Percentiles rank a stretch among this genome's conserved stretches.
phyloP scores from a whole-genome alignment of 2,329 filamentous ascomycete species.

The Aspergillus sp. region DNA sequence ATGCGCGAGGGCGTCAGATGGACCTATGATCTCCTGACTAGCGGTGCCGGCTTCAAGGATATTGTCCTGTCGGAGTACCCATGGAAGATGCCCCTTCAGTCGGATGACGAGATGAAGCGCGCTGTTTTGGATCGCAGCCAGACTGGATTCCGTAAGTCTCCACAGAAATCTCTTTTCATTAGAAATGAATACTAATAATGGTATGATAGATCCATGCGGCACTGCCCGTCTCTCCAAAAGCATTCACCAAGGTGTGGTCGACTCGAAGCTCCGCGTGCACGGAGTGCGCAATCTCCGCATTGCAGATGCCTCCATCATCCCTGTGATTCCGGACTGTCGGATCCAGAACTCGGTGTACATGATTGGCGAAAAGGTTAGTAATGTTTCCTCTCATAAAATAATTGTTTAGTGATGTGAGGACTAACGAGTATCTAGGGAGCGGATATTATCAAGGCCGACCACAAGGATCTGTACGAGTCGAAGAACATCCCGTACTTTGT shows the following conservation, averaged over 20 bases:
- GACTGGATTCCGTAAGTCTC: conserved; percentile 44
- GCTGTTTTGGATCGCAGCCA: conserved; percentile 61
- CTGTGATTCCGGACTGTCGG: conserved; percentile 57
- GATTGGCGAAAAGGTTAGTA: conserved; percentile 54
- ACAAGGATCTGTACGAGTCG: conserved; percentile 29
- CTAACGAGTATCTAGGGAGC: conserved; percentile 24
- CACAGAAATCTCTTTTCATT: no score
- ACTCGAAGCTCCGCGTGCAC: conserved; percentile 54
- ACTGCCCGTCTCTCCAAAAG: conserved; percentile 56
- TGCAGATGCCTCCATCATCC: conserved; percentile 59
- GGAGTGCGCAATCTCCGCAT: conserved; percentile 58
- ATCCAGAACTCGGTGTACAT: conserved; percentile 65
- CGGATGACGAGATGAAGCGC: conserved; percentile 59
- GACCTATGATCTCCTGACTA: conserved; percentile 58
- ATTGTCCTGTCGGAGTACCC: conserved; percentile 53
- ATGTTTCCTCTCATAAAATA: neutral
- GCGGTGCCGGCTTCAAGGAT: conserved; percentile 58
- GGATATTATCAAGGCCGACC: conserved; percentile 31
- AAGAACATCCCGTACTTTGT: conserved; percentile 25
- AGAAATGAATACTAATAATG: no score
- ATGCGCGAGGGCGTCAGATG: conserved; percentile 61
- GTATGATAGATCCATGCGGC: conserved; percentile 53
- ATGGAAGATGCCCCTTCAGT: conserved; percentile 60
- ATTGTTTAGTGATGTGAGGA: neutral
- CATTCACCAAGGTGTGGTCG: conserved; percentile 57